These are phyloP conservation scores for Nigrospora sphaerica DNA, from an alignment of 2,329 filamentous ascomycete genomes.

Conservation along the genomic window DNA sequence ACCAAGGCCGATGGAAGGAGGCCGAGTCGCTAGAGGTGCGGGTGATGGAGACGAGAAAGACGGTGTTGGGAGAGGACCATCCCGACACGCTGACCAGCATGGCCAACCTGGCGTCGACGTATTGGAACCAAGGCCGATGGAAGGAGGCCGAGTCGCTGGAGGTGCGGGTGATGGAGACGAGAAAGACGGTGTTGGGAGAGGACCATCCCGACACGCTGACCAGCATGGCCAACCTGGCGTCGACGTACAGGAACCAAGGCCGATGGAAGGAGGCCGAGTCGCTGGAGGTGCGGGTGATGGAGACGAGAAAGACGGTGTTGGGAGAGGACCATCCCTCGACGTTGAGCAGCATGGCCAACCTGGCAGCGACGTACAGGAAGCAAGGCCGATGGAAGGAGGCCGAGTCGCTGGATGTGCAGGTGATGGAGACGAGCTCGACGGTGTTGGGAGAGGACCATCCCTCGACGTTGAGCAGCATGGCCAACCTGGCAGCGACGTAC, in stretches of 20 bases:
- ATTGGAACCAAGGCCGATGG: neutral
- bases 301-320: constrained; percentile 4
- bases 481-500: too few species aligned
- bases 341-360: too few species aligned
- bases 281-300: constrained; percentile 1
- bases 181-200: too few species aligned
- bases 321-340: too few species aligned
- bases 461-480: too few species aligned
- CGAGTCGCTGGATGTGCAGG: too few species aligned
- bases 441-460: too few species aligned
- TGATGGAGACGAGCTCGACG: too few species aligned
- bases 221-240: neutral
- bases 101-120: constrained; percentile 1
- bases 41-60: constrained; percentile 4
- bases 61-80: constrained; percentile 2
- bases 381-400: neutral
- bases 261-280: constrained; percentile 2
- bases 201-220: too few species aligned
- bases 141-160: constrained; percentile 1
- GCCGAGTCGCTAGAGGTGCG: constrained; percentile 1
- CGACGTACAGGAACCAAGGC: neutral
- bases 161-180: constrained; percentile 1
- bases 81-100: constrained; percentile 4
- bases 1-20: constrained; percentile 1
- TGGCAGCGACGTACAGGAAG: neutral